Evolutionary conservation across 192 early-diverging fungal species (phyloP).

Genomic region (Coemansia sp.): DNA sequence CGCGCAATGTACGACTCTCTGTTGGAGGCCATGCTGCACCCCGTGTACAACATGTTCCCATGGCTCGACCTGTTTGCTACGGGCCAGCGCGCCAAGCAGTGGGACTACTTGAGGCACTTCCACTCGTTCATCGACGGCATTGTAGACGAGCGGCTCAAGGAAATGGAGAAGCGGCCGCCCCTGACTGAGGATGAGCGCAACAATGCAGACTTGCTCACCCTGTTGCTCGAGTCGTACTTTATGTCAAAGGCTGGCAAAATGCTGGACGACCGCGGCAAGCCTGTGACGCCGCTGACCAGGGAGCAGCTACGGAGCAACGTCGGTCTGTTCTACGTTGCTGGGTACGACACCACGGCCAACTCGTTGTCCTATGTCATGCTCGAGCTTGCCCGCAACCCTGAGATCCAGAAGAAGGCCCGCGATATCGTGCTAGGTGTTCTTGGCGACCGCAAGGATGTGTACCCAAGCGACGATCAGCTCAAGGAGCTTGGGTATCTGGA

Average conservation of each 20-base stretch:
- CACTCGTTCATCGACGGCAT: conserved; percentile 52
- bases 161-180: conserved; percentile 33
- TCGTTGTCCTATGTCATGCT: conserved; percentile 56
- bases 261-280: conserved; percentile 45
- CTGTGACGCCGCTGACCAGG: conserved; percentile 37
- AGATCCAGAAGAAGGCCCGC: conserved; percentile 59
- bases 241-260: conserved; percentile 46
- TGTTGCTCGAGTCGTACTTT: conserved; percentile 57
- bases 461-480: conserved; percentile 55
- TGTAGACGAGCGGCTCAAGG: conserved; percentile 30
- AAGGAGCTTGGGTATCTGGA: conserved; percentile 57
- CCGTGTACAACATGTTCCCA: conserved; percentile 56
- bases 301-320: conserved; percentile 55
- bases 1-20: conserved; percentile 52
- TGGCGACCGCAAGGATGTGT: conserved; percentile 55
- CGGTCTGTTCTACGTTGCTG: conserved; percentile 57
- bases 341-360: conserved; percentile 61
- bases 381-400: conserved; percentile 44
- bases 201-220: conserved; percentile 55
- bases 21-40: conserved; percentile 45
- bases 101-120: conserved; percentile 43
- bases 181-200: conserved; percentile 50
- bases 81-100: conserved; percentile 43
- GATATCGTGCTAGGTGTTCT: conserved; percentile 55
- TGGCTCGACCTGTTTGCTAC: conserved; percentile 51